Conservation (phyloP, 2,329 filamentous ascomycete species). For the Endoconidiophora polonica region DNA sequence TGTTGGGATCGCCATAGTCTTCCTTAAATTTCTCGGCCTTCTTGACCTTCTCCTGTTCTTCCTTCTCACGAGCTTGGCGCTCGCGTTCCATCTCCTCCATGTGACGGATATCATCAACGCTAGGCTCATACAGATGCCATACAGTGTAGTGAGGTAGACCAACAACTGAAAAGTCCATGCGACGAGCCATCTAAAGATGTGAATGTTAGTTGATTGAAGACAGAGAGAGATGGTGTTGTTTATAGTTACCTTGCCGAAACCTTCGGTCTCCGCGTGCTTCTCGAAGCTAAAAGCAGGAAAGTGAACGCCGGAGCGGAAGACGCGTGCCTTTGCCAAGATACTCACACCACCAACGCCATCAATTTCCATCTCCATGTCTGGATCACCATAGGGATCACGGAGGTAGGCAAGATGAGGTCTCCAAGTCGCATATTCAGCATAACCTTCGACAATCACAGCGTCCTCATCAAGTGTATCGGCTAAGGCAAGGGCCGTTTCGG, state of each 20-base stretch:
- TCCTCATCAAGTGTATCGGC: conserved; percentile 94
- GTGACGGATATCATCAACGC: conserved; percentile 86
- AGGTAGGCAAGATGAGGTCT: conserved; percentile 91
- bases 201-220: conserved; percentile 12
- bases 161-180: conserved; percentile 90
- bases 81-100: conserved; percentile 99
- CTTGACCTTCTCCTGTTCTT: conserved; percentile 50
- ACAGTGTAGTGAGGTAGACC: conserved; percentile 96
- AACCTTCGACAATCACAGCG: conserved; percentile 95
- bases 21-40: conserved; percentile 64
- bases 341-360: conserved; percentile 95
- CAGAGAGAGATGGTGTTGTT: not conserved
- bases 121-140: conserved; percentile 99
- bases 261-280: conserved; percentile 96
- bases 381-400: conserved; percentile 89
- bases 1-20: conserved; percentile 57
- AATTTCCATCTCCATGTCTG: conserved; percentile 99
- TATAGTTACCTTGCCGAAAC: conserved; percentile 75
- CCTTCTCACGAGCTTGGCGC: conserved; percentile 59
- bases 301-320: conserved; percentile 88
- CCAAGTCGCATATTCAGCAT: conserved; percentile 98
- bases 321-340: conserved; percentile 87
- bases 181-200: conserved; percentile 66
- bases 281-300: conserved; percentile 98
- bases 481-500: conserved; percentile 82